Conservation (phyloP, 768 basidiomycete species). For the Trametes cinnabarina region DNA sequence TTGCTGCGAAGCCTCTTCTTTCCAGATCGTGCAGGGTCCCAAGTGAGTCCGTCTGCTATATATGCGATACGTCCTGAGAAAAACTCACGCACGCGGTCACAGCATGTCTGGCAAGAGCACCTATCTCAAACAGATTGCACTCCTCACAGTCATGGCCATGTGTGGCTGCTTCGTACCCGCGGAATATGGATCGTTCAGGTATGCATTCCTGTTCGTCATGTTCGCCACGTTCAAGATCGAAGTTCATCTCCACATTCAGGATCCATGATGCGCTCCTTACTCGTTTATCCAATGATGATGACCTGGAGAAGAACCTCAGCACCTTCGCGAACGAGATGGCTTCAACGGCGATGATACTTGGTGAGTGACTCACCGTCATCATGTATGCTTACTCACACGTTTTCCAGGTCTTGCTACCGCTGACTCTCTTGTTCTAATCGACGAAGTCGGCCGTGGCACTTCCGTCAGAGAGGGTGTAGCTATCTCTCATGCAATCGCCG, state of each 20-base stretch:
- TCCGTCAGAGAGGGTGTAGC: conserved; percentile 79
- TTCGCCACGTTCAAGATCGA: background rate
- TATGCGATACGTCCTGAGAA: background rate
- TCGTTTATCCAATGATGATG: conserved; percentile 91
- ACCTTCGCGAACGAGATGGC: conserved; percentile 97
- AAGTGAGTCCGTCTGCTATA: conserved; percentile 52
- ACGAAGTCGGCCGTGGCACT: conserved; percentile 93
- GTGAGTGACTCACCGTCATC: too few relatives aligned
- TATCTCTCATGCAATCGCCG: conserved; percentile 82
- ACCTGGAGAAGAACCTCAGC: conserved; percentile 84
- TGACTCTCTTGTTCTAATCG: conserved; percentile 77
- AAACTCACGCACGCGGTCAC: background rate
- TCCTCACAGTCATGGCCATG: conserved; percentile 84
- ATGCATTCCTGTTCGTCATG: background rate
- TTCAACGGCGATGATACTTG: conserved; percentile 86
- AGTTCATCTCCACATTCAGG: too few relatives aligned
- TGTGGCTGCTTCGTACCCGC: conserved; percentile 91
- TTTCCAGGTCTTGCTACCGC: conserved; percentile 62
- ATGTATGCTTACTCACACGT: background rate
- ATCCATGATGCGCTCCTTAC: conserved; percentile 83
- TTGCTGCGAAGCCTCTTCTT: conserved; percentile 77
- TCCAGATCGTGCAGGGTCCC: conserved; percentile 91
- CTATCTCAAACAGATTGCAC: conserved; percentile 82
- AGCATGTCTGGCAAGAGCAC: conserved; percentile 92
- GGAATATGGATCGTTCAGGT: conserved; percentile 89